These are phyloP conservation scores for Monosporascus sp. DNA, from an alignment of 2,329 filamentous ascomycete genomes.

Conservation along the genomic window DNA sequence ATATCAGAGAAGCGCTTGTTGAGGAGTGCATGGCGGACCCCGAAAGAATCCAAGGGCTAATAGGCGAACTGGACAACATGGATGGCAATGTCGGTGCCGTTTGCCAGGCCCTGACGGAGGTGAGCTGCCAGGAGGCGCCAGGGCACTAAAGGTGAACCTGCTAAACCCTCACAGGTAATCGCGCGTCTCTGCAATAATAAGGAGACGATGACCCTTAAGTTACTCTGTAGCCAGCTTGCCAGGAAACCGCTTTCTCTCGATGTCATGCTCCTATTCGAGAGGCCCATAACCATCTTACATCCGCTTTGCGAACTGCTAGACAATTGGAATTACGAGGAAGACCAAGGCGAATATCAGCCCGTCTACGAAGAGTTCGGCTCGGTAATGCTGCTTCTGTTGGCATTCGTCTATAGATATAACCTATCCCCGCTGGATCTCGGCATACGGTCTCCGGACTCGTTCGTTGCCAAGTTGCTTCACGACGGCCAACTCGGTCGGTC, in stretches of 20 bases:
- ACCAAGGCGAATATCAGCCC: constrained; percentile 78
- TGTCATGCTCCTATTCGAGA: constrained; percentile 70
- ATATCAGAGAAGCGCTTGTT: constrained; percentile 72
- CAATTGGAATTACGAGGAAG: constrained; percentile 75
- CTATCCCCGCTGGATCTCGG: constrained; percentile 61
- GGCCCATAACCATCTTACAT: constrained; percentile 61
- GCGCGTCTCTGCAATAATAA: constrained; percentile 63
- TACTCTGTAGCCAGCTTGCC: constrained; percentile 66
- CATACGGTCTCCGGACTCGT: constrained; percentile 53
- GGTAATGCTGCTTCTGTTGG: constrained; percentile 66
- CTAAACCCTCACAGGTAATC: constrained; percentile 46
- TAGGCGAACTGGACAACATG: constrained; percentile 80
- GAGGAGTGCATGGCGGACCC: constrained; percentile 72
- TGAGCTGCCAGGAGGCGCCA: constrained; percentile 27
- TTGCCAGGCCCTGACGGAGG: constrained; percentile 69
- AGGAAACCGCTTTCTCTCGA: constrained; percentile 68
- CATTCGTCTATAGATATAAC: constrained; percentile 70
- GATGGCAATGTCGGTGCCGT: constrained; percentile 89
- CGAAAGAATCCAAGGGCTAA: constrained; percentile 67
- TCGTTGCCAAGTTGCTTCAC: constrained; percentile 61
- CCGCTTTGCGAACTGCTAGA: constrained; percentile 73
- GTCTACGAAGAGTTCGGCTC: constrained; percentile 83
- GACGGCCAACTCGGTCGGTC: constrained; percentile 52
- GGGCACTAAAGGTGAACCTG: background rate
- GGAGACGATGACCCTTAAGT: constrained; percentile 75